Conservation (phyloP, 306 rosid genomes). For the Prunus mongolica region DNA sequence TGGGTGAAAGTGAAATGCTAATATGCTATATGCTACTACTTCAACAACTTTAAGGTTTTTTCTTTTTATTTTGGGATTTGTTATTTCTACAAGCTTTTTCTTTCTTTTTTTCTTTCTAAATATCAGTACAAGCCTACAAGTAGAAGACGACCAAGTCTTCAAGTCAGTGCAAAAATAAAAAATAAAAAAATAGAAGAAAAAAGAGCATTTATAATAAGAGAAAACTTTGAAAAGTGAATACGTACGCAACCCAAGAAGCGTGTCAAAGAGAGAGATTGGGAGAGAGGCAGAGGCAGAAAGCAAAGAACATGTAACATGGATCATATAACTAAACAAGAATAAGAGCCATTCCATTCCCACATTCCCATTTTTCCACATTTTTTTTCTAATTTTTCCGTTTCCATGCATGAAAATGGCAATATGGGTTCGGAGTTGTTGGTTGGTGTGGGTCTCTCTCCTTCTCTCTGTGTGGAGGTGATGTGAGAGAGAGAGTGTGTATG, state of each 20-base stretch:
- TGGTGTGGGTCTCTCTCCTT: background rate
- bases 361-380: background rate
- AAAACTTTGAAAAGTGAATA: background rate
- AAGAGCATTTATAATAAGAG: background rate
- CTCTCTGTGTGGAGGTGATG: background rate
- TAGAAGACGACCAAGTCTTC: background rate
- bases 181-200: no score
- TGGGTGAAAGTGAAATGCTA: no score
- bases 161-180: background rate
- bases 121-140: background rate
- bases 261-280: background rate
- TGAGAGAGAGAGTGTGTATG: background rate
- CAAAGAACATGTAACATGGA: background rate
- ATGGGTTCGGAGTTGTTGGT: background rate
- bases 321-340: background rate
- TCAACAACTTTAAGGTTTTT: no score
- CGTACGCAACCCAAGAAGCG: background rate
- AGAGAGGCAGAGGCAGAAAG: background rate
- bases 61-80: no score
- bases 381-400: background rate
- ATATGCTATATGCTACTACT: no score
- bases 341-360: background rate
- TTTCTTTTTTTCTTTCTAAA: background rate
- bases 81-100: no score
- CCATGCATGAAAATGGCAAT: constrained; percentile 13